Evolutionary conservation across 305 asterid species (phyloP), one percentile per base, ranked within the genome.

Genomic region (Striga hermonthica): DNA sequence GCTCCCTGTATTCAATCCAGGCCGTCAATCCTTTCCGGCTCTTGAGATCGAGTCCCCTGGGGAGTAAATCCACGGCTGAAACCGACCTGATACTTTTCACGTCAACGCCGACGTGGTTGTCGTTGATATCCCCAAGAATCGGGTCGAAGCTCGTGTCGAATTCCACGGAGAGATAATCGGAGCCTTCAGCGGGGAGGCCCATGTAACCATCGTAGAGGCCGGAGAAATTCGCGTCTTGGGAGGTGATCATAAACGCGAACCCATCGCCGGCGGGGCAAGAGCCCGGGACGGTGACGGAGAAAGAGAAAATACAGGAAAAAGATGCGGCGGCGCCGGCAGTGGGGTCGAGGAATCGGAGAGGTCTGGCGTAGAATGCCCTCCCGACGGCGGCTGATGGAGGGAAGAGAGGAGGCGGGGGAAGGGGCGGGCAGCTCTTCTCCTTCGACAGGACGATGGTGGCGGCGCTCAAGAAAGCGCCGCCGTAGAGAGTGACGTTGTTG

Each of bases 241-340:
- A 22, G 31, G 87, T 78, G 78, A 91, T 73, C 62, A 89, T 53
- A 48, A 91, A 86, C 0, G 89, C 84, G 15, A 88, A 37, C 2
- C 98, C 98, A 36, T 91, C 95, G 9, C 92, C 98, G 60, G 74
- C 79, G 53, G 90, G 86, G 79, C 92, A 91, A 60, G 81, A 64
- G 65, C 73, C 79, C 44, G 72, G 45, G 41, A 70, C 52, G 12
- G 75, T 35, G 65, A 85, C 69, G 39, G 82, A 73, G 81, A 91
- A 91, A 9, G 98, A 80, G 85, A 91, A 89, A 62, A 75, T 76
- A 65, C 78, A 74, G 60, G 84, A 78, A 73, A 91, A 91, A 4
- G 96, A 91, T 16, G 83, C 84, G 1, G 92, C 72, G 62, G 76
- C 66, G 22, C 82, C 81, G 49, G 83, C 36, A 1, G 79, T 67